phyloP scores from a whole-genome alignment of 805 yeast species.

The Wickerhamiella sergipiensis region DNA sequence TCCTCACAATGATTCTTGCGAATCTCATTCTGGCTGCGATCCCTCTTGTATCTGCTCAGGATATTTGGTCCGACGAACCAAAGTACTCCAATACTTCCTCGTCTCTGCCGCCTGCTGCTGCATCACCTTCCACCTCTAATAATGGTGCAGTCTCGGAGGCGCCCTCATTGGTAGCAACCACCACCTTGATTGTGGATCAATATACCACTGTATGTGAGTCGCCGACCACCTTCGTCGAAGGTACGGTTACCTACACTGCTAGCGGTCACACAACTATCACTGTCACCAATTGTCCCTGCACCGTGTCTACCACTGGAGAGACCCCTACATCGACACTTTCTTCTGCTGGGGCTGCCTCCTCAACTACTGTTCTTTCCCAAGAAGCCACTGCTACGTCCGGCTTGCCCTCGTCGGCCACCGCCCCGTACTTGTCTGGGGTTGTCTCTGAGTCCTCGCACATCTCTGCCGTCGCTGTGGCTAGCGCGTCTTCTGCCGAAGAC shows the following conservation, averaged over 20 bases:
- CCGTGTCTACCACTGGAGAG: background rate
- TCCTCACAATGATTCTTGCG: background rate
- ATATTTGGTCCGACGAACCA: background rate
- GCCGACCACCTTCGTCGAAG: conserved; percentile 51
- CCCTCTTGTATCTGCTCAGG: background rate
- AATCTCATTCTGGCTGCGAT: background rate
- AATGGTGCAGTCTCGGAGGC: background rate
- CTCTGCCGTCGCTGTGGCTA: background rate
- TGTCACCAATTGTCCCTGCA: conserved; percentile 11
- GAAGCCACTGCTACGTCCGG: background rate
- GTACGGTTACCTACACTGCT: conserved; percentile 54
- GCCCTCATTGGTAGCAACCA: background rate
- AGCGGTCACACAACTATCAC: conserved; percentile 9
- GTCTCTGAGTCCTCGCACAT: background rate
- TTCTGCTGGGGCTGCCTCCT: background rate
- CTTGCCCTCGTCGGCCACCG: background rate
- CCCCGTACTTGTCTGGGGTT: background rate
- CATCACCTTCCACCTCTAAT: conserved; percentile 2
- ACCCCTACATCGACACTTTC: background rate
- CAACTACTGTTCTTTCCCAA: background rate
- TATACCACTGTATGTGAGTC: conserved; percentile 71
- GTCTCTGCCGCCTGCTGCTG: background rate
- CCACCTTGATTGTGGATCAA: background rate
- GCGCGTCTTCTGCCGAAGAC: background rate
- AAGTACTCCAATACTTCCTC: background rate